Conservation (phyloP, 1,284 basidiomycete species). For the Microbotryum saponariae region DNA sequence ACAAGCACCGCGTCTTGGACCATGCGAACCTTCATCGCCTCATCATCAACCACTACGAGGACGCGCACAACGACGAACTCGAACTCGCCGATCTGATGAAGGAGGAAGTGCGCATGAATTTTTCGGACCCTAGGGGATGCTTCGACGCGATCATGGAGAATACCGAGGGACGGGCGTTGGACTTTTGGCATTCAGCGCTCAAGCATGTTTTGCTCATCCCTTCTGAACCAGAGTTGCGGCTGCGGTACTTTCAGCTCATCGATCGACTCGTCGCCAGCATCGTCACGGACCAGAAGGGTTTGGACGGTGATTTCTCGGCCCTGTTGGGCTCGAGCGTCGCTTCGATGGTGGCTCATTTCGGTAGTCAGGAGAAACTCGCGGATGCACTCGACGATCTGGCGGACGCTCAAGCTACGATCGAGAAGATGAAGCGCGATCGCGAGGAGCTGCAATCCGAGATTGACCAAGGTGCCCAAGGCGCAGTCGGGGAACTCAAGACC, state of each 20-base stretch:
- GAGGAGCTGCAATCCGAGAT: conserved; percentile 66
- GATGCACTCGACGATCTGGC: conserved; percentile 68
- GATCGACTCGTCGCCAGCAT: conserved; percentile 89
- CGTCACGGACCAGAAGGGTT: conserved; percentile 72
- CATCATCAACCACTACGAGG: conserved; percentile 58
- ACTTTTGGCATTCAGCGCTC: conserved; percentile 84
- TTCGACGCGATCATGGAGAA: conserved; percentile 71
- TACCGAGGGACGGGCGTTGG: conserved; percentile 66
- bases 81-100: conserved; percentile 70
- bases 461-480: conserved; percentile 67
- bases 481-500: conserved; percentile 71
- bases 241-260: conserved; percentile 85
- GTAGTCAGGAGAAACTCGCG: conserved; percentile 80
- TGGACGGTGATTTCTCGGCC: conserved; percentile 65
- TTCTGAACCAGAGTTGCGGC: conserved; percentile 72
- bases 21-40: conserved; percentile 59
- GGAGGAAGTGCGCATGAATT: conserved; percentile 64
- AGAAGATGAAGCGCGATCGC: conserved; percentile 52
- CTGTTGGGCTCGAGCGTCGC: conserved; percentile 85
- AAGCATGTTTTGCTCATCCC: conserved; percentile 86
- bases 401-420: conserved; percentile 57
- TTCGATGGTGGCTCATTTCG: conserved; percentile 79
- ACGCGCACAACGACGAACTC: conserved; percentile 69
- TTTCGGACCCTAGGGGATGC: conserved; percentile 76
- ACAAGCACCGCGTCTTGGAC: conserved; percentile 61